Evolutionary conservation across 148 eudicot species (phyloP).

Genomic region (Cornus suecica): DNA sequence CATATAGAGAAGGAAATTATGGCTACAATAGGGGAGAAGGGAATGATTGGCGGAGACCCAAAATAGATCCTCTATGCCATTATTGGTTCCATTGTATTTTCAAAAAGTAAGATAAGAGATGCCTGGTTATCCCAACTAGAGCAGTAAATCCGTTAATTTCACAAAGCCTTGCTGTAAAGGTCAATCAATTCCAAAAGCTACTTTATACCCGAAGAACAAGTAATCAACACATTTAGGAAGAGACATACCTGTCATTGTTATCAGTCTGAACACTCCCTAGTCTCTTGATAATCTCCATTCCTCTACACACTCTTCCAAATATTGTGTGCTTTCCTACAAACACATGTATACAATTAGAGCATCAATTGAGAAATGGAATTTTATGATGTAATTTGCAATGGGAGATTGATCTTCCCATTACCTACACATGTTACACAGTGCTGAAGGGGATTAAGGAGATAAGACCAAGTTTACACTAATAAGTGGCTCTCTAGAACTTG

Average conservation of each 20-base stretch:
- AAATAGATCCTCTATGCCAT: too few species aligned
- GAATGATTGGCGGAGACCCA: neutral
- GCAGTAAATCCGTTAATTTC: neutral
- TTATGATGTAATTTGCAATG: neutral
- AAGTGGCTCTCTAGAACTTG: too few species aligned
- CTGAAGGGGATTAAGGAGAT: too few species aligned
- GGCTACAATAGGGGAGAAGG: neutral
- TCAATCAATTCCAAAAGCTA: neutral
- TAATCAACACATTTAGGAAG: neutral
- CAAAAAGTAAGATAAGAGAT: neutral
- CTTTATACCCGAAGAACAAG: neutral
- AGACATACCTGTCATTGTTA: conserved; percentile 75
- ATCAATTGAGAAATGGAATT: neutral
- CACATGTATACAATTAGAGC: neutral
- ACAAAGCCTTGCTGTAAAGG: neutral
- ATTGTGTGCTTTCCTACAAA: conserved; percentile 91
- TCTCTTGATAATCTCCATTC: conserved; percentile 95
- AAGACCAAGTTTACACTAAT: too few species aligned
- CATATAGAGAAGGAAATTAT: too few species aligned
- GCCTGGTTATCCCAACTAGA: neutral
- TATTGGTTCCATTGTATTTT: too few species aligned
- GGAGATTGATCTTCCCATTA: neutral
- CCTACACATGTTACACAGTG: too few species aligned
- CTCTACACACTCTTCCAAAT: conserved; percentile 87
- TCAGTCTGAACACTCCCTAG: conserved; percentile 96